Evolutionary conservation across 139 green algal species (phyloP).

Genomic region (Coccomyxa sp.): DNA sequence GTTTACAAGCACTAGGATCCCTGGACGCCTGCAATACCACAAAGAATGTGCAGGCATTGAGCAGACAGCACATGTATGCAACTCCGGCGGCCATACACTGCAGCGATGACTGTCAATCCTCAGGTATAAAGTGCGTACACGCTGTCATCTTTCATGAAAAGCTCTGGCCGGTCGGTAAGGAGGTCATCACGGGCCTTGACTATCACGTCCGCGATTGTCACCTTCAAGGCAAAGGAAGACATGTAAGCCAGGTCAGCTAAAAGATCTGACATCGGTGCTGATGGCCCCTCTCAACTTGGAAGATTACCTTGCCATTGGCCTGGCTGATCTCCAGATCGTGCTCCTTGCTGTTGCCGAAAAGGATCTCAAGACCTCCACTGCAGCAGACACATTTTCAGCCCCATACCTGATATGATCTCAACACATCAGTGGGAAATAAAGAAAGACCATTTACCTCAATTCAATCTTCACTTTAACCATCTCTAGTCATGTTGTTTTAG

Average conservation of each 20-base stretch:
- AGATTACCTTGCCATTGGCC: background rate
- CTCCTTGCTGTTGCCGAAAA: conserved; percentile 73
- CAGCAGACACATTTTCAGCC: background rate
- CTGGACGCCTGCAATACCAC: conserved; percentile 63
- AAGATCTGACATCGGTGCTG: background rate
- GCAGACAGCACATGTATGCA: background rate
- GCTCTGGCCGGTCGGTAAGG: conserved; percentile 74
- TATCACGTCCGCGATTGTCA: conserved; percentile 61
- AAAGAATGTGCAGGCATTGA: background rate
- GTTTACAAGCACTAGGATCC: conserved; percentile 92
- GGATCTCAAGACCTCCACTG: conserved; percentile 76
- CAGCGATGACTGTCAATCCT: too few species aligned
- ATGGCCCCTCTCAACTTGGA: background rate
- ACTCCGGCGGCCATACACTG: background rate
- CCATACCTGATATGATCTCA: background rate
- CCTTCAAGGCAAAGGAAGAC: conserved; percentile 17
- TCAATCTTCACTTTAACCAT: too few species aligned
- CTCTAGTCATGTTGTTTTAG: too few species aligned
- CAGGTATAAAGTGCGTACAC: conserved; percentile 49
- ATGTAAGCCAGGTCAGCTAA: background rate
- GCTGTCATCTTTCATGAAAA: conserved; percentile 81
- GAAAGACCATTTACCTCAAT: too few species aligned
- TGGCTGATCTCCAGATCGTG: conserved; percentile 48
- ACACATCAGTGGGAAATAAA: background rate
- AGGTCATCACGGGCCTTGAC: conserved; percentile 66